Percentiles rank a stretch among this genome's conserved stretches.
These are phyloP conservation scores for Aspergillus sp. DNA, from an alignment of 2,329 filamentous ascomycete genomes.

Conservation along the genomic window DNA sequence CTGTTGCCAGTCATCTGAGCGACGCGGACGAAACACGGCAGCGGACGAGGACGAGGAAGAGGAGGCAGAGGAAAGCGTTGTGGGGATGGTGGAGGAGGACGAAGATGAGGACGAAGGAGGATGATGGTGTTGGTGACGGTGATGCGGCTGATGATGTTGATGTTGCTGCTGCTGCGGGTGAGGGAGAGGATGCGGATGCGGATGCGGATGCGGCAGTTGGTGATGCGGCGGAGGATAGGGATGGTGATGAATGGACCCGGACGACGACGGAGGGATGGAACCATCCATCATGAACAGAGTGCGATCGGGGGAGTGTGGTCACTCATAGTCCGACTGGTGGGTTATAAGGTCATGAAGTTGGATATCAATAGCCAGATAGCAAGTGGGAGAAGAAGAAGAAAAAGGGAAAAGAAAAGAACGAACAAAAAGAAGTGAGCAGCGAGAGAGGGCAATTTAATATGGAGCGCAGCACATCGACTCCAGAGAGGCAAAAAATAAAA, in stretches of 20 bases:
- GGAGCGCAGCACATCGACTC: background rate
- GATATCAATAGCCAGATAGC: background rate
- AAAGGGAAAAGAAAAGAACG: conserved; percentile 1
- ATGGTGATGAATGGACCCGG: background rate
- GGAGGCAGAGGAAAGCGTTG: conserved; percentile 6
- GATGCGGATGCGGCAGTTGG: background rate
- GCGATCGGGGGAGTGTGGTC: conserved; percentile 4
- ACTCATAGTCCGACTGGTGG: conserved; percentile 13
- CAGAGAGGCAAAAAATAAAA: too few relatives aligned
- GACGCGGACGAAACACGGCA: conserved; percentile 25
- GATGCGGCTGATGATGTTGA: conserved; percentile 8
- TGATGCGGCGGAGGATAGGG: background rate
- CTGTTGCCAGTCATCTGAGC: conserved; percentile 30
- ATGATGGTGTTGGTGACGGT: conserved; percentile 4
- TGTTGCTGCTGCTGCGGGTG: background rate
- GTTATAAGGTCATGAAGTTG: background rate
- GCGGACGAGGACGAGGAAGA: conserved; percentile 12
- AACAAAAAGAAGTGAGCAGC: background rate
- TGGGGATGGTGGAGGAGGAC: conserved; percentile 13
- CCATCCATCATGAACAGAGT: conserved; percentile 16
- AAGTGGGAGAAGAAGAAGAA: background rate
- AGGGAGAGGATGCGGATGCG: too few relatives aligned
- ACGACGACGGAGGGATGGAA: conserved; percentile 16
- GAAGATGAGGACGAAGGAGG: conserved; percentile 13
- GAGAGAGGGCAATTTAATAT: conserved; percentile 2